Percentiles rank a stretch among this genome's conserved stretches.
phyloP scores from a whole-genome alignment of 768 basidiomycete species.

The Leccinum incarnatum region DNA sequence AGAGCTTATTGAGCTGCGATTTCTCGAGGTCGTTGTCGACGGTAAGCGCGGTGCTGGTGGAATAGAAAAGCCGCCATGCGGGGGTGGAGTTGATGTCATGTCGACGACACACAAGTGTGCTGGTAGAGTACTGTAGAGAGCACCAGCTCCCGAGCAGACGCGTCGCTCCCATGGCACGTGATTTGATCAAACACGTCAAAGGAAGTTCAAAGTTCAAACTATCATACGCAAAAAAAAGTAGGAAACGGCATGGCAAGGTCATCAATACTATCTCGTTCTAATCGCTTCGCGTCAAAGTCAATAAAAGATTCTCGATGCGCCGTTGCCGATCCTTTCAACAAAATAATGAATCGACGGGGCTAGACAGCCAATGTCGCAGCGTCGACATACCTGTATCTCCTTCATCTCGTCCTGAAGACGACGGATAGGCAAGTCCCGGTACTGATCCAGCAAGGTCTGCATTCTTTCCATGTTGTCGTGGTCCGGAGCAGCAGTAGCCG shows the following conservation, averaged over 20 bases:
- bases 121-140: too few species aligned
- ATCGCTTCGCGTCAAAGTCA: slow-evolving; percentile 68
- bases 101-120: not conserved
- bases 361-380: not conserved
- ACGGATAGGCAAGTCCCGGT: slow-evolving; percentile 60
- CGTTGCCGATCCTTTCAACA: slow-evolving; percentile 62
- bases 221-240: too few species aligned
- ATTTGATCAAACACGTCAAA: too few species aligned
- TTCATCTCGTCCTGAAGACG: slow-evolving; percentile 77
- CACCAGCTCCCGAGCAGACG: too few species aligned
- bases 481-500: slow-evolving; percentile 22
- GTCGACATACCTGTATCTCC: slow-evolving; percentile 62
- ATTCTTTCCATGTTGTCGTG: slow-evolving; percentile 46
- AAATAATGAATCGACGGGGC: slow-evolving; percentile 1
- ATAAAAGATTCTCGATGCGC: slow-evolving; percentile 69
- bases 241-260: not conserved
- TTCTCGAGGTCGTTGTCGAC: slow-evolving; percentile 54
- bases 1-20: slow-evolving; percentile 68
- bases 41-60: slow-evolving; percentile 50
- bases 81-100: slow-evolving; percentile 50
- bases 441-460: slow-evolving; percentile 61
- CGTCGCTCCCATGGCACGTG: too few species aligned
- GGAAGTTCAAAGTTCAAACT: not conserved
- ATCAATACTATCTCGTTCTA: slow-evolving; percentile 35
- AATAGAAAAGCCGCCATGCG: slow-evolving; percentile 40